Percentiles rank a stretch among this genome's conserved stretches.
Conservation (phyloP, 352 stramenopile genomes). For the Pythium phragmitis region DNA sequence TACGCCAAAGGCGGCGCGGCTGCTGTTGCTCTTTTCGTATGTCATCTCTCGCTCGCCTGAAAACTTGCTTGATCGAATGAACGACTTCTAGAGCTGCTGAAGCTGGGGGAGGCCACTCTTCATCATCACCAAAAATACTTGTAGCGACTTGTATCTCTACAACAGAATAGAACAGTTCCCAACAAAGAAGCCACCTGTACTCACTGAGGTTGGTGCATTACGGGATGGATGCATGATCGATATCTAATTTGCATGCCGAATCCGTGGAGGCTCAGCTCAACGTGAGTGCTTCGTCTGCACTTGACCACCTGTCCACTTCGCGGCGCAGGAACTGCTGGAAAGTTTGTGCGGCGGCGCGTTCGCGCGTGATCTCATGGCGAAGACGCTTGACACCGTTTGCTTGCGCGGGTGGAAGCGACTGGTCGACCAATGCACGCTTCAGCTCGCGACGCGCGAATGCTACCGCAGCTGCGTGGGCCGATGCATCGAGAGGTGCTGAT, state of each 20-base stretch:
- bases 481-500: constrained; percentile 11
- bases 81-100: neutral
- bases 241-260: neutral
- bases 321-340: constrained; percentile 65
- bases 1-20: neutral
- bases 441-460: constrained; percentile 24
- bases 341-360: constrained; percentile 40
- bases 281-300: neutral
- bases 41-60: constrained; percentile 1
- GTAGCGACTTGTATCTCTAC: neutral
- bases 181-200: neutral
- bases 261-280: neutral
- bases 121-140: constrained; percentile 6
- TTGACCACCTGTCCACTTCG: constrained; percentile 46
- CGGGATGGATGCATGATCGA: neutral
- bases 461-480: constrained; percentile 21
- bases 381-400: constrained; percentile 42
- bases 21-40: constrained; percentile 20
- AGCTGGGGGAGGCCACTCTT: neutral
- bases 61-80: neutral
- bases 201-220: constrained; percentile 2
- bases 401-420: constrained; percentile 1
- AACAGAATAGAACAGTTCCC: neutral
- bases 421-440: constrained; percentile 16
- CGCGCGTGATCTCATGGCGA: constrained; percentile 50